These are phyloP conservation scores for Aquilaria yunnanensis DNA, from an alignment of 345 rosid genomes.

Conservation along the genomic window DNA sequence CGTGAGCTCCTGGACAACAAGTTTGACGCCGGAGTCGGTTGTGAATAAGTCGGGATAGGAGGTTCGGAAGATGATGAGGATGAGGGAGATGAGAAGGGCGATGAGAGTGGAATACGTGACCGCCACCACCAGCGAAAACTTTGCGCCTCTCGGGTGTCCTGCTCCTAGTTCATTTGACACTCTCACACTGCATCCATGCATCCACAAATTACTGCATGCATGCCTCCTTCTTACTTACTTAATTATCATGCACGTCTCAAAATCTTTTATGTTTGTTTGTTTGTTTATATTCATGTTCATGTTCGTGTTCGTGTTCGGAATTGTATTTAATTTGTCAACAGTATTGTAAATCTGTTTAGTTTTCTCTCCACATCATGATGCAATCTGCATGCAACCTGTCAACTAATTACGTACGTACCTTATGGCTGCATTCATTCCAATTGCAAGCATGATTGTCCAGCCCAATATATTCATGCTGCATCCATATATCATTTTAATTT, in stretches of 20 bases:
- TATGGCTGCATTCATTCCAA: conserved; percentile 81
- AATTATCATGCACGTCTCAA: no score
- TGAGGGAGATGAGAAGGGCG: conserved; percentile 36
- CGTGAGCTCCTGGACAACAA: conserved; percentile 50
- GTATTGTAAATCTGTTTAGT: no score
- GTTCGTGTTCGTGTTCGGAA: no score
- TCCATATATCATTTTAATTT: no score
- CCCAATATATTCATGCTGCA: conserved; percentile 70
- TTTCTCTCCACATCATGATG: neutral
- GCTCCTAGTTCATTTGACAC: conserved; percentile 88
- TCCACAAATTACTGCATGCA: no score
- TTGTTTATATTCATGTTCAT: no score
- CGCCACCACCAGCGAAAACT: conserved; percentile 63
- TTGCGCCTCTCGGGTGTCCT: conserved; percentile 61
- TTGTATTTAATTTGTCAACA: no score
- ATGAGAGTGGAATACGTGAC: conserved; percentile 41
- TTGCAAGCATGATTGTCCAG: conserved; percentile 73
- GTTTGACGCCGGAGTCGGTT: conserved; percentile 31
- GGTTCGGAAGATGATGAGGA: conserved; percentile 33
- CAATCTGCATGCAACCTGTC: neutral
- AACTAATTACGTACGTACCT: conserved; percentile 31
- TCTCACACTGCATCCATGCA: conserved; percentile 48
- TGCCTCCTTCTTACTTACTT: no score
- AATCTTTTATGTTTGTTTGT: no score
- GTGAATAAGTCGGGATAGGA: conserved; percentile 59